Base-by-base conservation (phyloP, 2,329 filamentous ascomycete species). In the Zalaria obscura region DNA sequence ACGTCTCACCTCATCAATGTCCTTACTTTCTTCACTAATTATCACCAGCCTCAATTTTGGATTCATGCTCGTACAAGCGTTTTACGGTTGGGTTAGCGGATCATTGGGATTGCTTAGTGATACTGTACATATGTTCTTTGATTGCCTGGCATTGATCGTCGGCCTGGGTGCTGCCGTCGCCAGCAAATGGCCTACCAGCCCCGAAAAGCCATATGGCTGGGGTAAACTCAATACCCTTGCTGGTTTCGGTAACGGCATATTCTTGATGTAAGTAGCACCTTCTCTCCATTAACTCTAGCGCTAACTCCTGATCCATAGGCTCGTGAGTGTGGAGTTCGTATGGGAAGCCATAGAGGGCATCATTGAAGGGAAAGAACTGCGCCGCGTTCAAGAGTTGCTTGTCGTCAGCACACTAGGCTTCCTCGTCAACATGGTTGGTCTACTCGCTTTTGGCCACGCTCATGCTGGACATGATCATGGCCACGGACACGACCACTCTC, bases 61-160 rank as follows among this genome's bases (percentile, higher is more conserved):
- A 5, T 98, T 98, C 60, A 98, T 98, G 91, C 66, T 83, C 29
- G 77, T 98, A 1, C 91, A 98, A 55, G 83, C 88, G 34, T 86
- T 89, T 47, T 98, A 98, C 55, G 91, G 91, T 38, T 93, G 91
- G 53, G 66, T 91, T 7, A 96, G 87, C 3, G 88, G 93, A 50
- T 98, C 91, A 0, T 68, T 98, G 4, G 91, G 91, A 3, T 71
- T 98, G n/a, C 75, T 98, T 11, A 94, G 87, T 50, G 91, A 98
- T 62, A 96, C 88, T 54, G 91, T 98, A 48, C 91, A 98, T 64
- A 98, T 98, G 91, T 89, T 98, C 55, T 96, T 98, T 53, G 91
- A 98, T 62, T 98, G 91, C 51, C 78, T 95, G 31, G 91, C 89
- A 18, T 72, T 98, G 27, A 76, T 84, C 1, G 87, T 98, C 31